These are phyloP conservation scores for Phlyctochytrium arcticum DNA, from an alignment of 192 early-diverging fungal genomes.

Conservation along the genomic window DNA sequence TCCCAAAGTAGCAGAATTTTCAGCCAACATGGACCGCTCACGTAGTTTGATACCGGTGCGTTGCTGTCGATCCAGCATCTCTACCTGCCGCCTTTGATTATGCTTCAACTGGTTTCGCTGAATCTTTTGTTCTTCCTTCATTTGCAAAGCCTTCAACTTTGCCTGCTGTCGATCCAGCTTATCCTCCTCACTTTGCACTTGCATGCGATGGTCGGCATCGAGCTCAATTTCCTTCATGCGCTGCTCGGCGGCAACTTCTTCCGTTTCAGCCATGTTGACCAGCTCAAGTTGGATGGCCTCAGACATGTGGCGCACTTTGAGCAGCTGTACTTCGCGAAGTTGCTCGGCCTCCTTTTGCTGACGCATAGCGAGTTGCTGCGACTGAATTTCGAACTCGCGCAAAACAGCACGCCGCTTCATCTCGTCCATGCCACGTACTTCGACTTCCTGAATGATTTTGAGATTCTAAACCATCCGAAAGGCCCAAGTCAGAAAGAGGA, in stretches of 20 bases:
- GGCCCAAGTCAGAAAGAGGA: not conserved
- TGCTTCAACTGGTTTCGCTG: slow-evolving; percentile 16
- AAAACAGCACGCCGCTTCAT: not conserved
- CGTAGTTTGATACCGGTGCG: slow-evolving; percentile 16
- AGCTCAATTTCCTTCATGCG: slow-evolving; percentile 10
- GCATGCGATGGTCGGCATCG: slow-evolving; percentile 4
- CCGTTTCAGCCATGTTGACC: slow-evolving; percentile 26
- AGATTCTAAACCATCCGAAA: slow-evolving; percentile 8
- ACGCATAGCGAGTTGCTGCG: slow-evolving; percentile 28
- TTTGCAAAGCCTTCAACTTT: slow-evolving; percentile 18
- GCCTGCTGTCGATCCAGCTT: slow-evolving; percentile 8
- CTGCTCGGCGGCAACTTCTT: slow-evolving; percentile 16
- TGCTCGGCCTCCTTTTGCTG: slow-evolving; percentile 37
- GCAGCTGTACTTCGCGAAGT: slow-evolving; percentile 34
- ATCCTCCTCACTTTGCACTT: slow-evolving; percentile 16
- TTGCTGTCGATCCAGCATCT: slow-evolving; percentile 29
- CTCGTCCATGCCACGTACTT: slow-evolving; percentile 26
- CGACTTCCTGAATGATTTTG: slow-evolving; percentile 15
- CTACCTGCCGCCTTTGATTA: slow-evolving; percentile 26
- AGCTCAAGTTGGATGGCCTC: slow-evolving; percentile 19
- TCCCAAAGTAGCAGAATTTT: slow-evolving; percentile 13
- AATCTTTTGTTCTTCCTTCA: slow-evolving; percentile 30
- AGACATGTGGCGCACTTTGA: slow-evolving; percentile 30
- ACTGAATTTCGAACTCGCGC: slow-evolving; percentile 17
- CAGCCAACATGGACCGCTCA: slow-evolving; percentile 5